A percentile compares a stretch with the other conserved stretches of the same genome.
Evolutionary conservation across 768 basidiomycete species (phyloP).

Genomic region (Boletus subcaerulescens): DNA sequence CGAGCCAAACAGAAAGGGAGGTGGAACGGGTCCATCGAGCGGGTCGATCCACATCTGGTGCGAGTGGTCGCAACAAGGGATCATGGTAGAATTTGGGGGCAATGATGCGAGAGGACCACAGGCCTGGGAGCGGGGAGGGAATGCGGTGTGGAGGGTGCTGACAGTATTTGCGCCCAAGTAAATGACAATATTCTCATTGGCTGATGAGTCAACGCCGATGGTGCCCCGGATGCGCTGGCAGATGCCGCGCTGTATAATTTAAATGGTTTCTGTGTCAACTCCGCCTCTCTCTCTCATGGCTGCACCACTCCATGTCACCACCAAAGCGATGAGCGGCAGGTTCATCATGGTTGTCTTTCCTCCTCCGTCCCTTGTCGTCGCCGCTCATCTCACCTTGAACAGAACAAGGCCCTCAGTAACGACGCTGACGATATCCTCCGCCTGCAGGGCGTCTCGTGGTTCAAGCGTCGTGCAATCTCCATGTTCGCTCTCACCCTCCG

Average conservation of each 20-base stretch:
- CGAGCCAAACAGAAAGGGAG: slow-evolving; percentile 89
- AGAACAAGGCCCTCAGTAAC: slow-evolving; percentile 73
- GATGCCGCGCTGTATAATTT: too few relatives aligned
- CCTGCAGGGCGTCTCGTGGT: slow-evolving; percentile 73
- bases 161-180: slow-evolving; percentile 50
- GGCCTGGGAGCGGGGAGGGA: slow-evolving; percentile 86
- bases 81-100: slow-evolving; percentile 87
- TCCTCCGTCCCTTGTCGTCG: background rate
- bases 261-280: background rate
- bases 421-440: slow-evolving; percentile 58
- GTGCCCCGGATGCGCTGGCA: too few relatives aligned
- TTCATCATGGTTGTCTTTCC: slow-evolving; percentile 52
- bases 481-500: slow-evolving; percentile 55
- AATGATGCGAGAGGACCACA: slow-evolving; percentile 73
- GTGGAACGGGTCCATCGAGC: slow-evolving; percentile 78
- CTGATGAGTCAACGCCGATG: too few relatives aligned
- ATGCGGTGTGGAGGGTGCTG: slow-evolving; percentile 73
- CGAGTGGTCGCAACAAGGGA: slow-evolving; percentile 79
- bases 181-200: too few relatives aligned
- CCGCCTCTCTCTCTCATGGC: slow-evolving; percentile 46
- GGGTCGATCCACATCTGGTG: slow-evolving; percentile 92
- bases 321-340: slow-evolving; percentile 58
- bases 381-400: slow-evolving; percentile 3
- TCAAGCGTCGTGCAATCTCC: slow-evolving; percentile 60
- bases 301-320: slow-evolving; percentile 56